phyloP scores from a whole-genome alignment of 306 rosid species.

The Quercus mongolica region DNA sequence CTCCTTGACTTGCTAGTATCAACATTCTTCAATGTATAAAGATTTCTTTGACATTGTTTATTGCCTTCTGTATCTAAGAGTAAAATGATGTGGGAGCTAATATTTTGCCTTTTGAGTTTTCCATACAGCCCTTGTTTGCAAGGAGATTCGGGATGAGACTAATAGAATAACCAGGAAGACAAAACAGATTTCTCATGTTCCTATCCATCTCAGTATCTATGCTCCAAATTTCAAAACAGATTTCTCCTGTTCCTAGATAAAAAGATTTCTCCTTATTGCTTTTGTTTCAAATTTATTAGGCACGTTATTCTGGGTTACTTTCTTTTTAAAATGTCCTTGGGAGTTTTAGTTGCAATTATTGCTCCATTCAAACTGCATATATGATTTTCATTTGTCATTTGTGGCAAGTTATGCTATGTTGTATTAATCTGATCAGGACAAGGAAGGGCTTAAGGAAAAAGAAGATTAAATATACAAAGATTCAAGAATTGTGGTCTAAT shows the following conservation, averaged over 20 bases:
- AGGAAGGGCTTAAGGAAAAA: too few relatives aligned
- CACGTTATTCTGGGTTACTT: not conserved
- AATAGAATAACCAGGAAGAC: constrained; percentile 82
- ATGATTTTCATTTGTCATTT: not conserved
- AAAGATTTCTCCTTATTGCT: not conserved
- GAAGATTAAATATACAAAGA: too few relatives aligned
- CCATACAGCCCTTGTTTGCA: constrained; percentile 68
- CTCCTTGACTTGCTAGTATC: not conserved
- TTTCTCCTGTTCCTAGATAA: too few relatives aligned
- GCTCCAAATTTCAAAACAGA: constrained; percentile 35
- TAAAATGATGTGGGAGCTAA: too few relatives aligned
- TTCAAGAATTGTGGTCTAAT: too few relatives aligned
- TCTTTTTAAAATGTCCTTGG: not conserved
- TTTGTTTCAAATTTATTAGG: not conserved
- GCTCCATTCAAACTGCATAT: not conserved
- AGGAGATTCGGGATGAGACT: constrained; percentile 93
- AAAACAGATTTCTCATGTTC: constrained; percentile 86
- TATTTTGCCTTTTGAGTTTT: constrained; percentile 7
- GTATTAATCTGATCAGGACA: not conserved
- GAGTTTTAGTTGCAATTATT: not conserved
- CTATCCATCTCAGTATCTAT: constrained; percentile 95
- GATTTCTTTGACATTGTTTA: too few relatives aligned
- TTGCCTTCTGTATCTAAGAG: too few relatives aligned
- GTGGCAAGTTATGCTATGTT: not conserved
- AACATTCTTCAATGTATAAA: not conserved